Percentiles rank a stretch among this genome's conserved stretches.
Evolutionary conservation across 768 basidiomycete species (phyloP).

Genomic region (Xerocomus brunneocitrinus): DNA sequence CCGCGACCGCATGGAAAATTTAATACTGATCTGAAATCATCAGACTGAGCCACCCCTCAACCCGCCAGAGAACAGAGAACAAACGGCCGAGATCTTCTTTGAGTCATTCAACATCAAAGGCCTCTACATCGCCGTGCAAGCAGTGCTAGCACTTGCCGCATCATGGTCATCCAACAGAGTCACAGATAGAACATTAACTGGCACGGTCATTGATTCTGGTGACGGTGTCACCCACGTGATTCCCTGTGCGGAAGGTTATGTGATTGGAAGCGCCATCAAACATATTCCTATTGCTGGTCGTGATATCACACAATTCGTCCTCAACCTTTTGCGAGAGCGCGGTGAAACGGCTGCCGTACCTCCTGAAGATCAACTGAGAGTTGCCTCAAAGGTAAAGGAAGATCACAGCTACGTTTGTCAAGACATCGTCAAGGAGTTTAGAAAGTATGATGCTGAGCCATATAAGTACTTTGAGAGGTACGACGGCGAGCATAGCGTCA

Average conservation of each 20-base stretch:
- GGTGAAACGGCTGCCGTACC: slow-evolving; percentile 89
- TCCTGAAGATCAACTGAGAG: slow-evolving; percentile 88
- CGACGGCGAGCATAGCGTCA: slow-evolving; percentile 91
- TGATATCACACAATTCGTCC: slow-evolving; percentile 94
- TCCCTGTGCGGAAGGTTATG: slow-evolving; percentile 83
- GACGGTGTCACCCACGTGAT: slow-evolving; percentile 99
- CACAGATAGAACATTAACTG: slow-evolving; percentile 86
- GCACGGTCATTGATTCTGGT: slow-evolving; percentile 97
- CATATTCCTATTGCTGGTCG: slow-evolving; percentile 98
- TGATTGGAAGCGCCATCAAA: slow-evolving; percentile 98
- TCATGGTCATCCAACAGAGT: slow-evolving; percentile 93
- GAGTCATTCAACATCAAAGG: slow-evolving; percentile 99
- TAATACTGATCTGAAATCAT: background rate
- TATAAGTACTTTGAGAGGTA: slow-evolving; percentile 92
- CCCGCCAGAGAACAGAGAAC: slow-evolving; percentile 97
- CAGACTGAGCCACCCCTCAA: slow-evolving; percentile 99
- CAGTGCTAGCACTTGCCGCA: slow-evolving; percentile 95
- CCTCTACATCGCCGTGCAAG: slow-evolving; percentile 97
- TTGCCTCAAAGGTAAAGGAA: slow-evolving; percentile 95
- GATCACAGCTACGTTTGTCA: slow-evolving; percentile 98
- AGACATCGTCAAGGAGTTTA: slow-evolving; percentile 97
- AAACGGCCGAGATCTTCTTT: slow-evolving; percentile 99
- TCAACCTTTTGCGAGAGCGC: slow-evolving; percentile 92
- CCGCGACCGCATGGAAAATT: background rate
- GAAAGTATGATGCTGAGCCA: slow-evolving; percentile 96